A percentile compares a stretch with the other conserved stretches of the same genome.
phyloP scores from a whole-genome alignment of 306 rosid species.

The Quercus alba region DNA sequence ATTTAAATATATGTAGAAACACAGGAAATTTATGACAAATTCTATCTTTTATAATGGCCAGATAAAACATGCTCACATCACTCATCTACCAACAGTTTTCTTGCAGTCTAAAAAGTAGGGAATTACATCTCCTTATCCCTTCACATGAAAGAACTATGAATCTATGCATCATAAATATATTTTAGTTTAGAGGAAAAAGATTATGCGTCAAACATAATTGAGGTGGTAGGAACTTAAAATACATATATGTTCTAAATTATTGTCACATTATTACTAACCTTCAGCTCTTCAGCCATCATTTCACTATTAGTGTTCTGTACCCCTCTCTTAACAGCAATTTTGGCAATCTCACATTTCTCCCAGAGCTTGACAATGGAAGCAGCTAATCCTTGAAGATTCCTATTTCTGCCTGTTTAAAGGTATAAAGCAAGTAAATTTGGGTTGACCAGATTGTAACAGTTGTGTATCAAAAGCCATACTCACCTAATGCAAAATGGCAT shows the following conservation, averaged over 20 bases:
- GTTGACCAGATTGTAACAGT: conserved; percentile 18
- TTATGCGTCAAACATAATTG: neutral
- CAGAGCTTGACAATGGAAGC: conserved; percentile 76
- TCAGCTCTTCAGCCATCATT: conserved; percentile 87
- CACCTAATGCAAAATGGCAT: conserved; percentile 87
- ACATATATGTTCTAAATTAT: neutral
- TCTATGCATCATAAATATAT: neutral
- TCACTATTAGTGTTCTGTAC: conserved; percentile 75
- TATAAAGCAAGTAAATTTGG: conserved; percentile 16
- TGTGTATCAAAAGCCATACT: conserved; percentile 28
- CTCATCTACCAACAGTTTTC: conserved; percentile 5
- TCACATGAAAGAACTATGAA: neutral
- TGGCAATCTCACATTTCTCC: conserved; percentile 93
- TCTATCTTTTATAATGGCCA: neutral
- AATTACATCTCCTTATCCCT: neutral
- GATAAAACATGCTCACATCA: neutral
- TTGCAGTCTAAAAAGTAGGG: neutral
- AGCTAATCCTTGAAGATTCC: conserved; percentile 87
- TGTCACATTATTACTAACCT: conserved; percentile 40
- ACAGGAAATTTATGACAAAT: conserved; percentile 8
- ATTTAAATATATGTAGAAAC: neutral
- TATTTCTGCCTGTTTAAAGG: conserved; percentile 61
- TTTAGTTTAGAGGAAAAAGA: neutral
- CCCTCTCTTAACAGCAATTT: conserved; percentile 92
- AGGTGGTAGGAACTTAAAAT: neutral